Base-by-base conservation (phyloP, 306 rosid genomes). In the Luffa aegyptiaca region DNA sequence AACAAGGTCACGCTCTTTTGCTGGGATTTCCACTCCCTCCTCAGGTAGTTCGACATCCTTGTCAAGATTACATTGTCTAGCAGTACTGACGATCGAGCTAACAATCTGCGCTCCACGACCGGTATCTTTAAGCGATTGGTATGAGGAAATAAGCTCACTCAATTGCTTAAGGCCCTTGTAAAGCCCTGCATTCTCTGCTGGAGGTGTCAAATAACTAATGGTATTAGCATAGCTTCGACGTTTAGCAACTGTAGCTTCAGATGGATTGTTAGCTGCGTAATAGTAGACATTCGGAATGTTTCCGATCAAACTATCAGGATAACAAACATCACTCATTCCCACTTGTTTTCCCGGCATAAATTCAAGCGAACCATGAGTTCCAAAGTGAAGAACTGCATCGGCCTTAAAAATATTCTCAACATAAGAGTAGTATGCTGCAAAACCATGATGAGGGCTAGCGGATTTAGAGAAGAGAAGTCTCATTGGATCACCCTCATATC, bases 331-430 rank as follows among this genome's bases (percentile, higher is more conserved):
- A 87, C 99, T 96, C 99, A 96, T 96, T 55, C 99, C 99, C 8
- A 96, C 99, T 88, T 96, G 98, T 81, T 96, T 96, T 74, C 99
- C 98, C 42, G 99, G 99, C 98, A 93, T 96, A 90, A 96, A 96
- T 83, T 96, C 99, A 45, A 95, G 99, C 12, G 99, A 95, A 62
- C 97, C 97, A 20, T 95, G 99, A 76, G 98, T 95, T 31, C 99
- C 99, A 59, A 95, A 95, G 84, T 95, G 99, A 83, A 95, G 97
- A 62, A 95, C 99, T 49, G 91, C 89, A 82, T 95, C 99, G 8
- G 99, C 99, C 87, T 90, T 88, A 89, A 95, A 93, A 56, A 93
- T 88, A 80, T 92, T 96, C 83, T 96, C 98, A 4, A 96, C 92
- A 79, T 87, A 96, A 16, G 99, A 90, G 81, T 96, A 96, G 77